phyloP scores from a whole-genome alignment of 495 filamentous ascomycete species.

The Penicillium paradoxum region DNA sequence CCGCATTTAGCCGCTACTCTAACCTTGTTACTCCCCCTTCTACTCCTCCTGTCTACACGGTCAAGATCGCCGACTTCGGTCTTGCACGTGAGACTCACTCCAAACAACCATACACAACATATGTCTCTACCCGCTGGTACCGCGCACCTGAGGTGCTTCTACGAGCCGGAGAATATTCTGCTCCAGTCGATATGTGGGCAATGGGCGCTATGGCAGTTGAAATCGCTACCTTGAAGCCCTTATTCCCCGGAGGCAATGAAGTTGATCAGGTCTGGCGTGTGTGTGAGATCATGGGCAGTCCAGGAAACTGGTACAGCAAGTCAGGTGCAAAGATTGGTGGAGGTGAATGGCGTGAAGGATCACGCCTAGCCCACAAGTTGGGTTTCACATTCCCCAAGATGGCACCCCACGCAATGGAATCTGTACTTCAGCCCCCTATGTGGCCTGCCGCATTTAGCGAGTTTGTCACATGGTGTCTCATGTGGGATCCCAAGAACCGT shows the following conservation, averaged over 20 bases:
- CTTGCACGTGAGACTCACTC: conserved; percentile 97
- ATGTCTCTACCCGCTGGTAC: conserved; percentile 98
- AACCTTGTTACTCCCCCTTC: conserved; percentile 90
- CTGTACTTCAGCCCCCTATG: conserved; percentile 80
- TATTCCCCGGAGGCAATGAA: conserved; percentile 97
- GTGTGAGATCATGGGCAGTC: conserved; percentile 99
- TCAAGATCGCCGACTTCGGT: conserved; percentile 99
- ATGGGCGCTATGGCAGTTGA: conserved; percentile 99
- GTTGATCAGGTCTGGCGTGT: conserved; percentile 99
- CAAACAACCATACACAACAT: conserved; percentile 93
- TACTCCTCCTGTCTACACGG: conserved; percentile 86
- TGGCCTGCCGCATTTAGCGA: conserved; percentile 85
- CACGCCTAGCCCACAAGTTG: conserved; percentile 85
- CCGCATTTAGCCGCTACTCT: conserved; percentile 86
- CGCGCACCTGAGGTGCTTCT: conserved; percentile 94
- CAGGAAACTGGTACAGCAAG: conserved; percentile 96
- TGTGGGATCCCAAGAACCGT: conserved; percentile 96
- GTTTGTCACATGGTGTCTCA: conserved; percentile 98
- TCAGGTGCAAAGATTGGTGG: conserved; percentile 81
- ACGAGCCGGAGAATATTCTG: conserved; percentile 93
- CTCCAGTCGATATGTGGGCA: conserved; percentile 97
- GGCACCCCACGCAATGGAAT: conserved; percentile 96
- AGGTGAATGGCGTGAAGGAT: conserved; percentile 96
- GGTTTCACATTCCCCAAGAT: conserved; percentile 99
- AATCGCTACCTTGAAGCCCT: conserved; percentile 91